Conservation (phyloP, 202 grass and related monocot genomes). For the Schoenoplectus tabernaemontani region DNA sequence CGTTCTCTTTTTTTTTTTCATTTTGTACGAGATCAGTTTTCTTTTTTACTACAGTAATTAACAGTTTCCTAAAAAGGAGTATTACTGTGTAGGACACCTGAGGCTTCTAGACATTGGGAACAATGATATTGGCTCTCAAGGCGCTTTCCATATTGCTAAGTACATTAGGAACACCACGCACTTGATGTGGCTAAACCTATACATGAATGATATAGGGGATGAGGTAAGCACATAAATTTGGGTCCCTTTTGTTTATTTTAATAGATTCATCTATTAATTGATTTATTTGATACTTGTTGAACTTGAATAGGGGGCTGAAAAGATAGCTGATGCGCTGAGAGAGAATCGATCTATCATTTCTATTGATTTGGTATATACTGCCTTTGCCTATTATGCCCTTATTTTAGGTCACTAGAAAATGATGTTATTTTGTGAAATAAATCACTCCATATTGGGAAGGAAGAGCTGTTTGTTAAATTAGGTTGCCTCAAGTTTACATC, state of each 20-base stretch:
- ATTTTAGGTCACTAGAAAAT: slow-evolving; percentile 4
- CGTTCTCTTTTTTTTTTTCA: slow-evolving; percentile 16
- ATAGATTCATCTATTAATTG: slow-evolving; percentile 5
- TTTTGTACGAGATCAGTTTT: background rate
- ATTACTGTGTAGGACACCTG: slow-evolving; percentile 53
- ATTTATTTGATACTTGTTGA: slow-evolving; percentile 15
- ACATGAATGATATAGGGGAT: slow-evolving; percentile 87
- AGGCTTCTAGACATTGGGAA: slow-evolving; percentile 90
- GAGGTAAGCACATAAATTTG: slow-evolving; percentile 43
- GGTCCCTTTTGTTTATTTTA: background rate
- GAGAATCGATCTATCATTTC: slow-evolving; percentile 82
- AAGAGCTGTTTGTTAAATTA: slow-evolving; percentile 14
- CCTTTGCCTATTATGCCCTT: background rate
- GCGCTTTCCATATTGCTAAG: slow-evolving; percentile 60
- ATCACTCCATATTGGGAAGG: background rate
- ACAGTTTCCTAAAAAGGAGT: slow-evolving; percentile 19
- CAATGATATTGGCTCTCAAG: slow-evolving; percentile 76
- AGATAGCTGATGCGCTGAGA: slow-evolving; percentile 80
- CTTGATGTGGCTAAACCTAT: slow-evolving; percentile 90
- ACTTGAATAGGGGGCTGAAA: slow-evolving; percentile 71
- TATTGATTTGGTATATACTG: slow-evolving; percentile 69
- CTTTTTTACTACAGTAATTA: slow-evolving; percentile 4
- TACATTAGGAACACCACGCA: slow-evolving; percentile 73
- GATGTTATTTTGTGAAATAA: background rate
- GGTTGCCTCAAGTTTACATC: background rate